phyloP scores from a whole-genome alignment of 768 basidiomycete genomes.

The Holtermanniella nyarrowii region DNA sequence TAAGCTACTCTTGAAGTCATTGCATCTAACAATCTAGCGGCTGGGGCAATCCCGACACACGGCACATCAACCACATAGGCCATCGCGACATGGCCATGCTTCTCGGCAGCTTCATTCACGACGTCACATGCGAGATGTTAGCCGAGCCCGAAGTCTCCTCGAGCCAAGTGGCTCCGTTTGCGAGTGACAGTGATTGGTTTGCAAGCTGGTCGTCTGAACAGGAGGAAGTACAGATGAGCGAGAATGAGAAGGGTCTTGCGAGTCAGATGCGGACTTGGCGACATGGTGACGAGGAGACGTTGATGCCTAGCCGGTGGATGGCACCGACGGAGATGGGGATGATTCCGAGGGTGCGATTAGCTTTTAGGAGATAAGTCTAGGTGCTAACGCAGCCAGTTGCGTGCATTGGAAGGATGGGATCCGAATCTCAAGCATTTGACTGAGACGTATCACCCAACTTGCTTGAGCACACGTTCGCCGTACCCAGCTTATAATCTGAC shows the following conservation, averaged over 20 bases:
- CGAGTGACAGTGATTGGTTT: neutral
- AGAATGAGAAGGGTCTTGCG: neutral
- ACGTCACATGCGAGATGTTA: slow-evolving; percentile 29
- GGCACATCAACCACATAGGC: slow-evolving; percentile 34
- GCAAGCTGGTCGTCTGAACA: neutral
- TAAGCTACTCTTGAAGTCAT: slow-evolving; percentile 6
- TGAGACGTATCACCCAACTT: slow-evolving; percentile 24
- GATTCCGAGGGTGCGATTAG: slow-evolving; percentile 13
- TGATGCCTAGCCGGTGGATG: slow-evolving; percentile 27
- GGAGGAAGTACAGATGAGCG: neutral
- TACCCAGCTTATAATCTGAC: slow-evolving; percentile 29
- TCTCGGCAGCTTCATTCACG: slow-evolving; percentile 26
- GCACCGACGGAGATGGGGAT: slow-evolving; percentile 20
- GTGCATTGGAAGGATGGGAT: slow-evolving; percentile 27
- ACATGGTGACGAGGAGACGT: neutral
- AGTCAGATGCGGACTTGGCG: neutral
- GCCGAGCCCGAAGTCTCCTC: slow-evolving; percentile 11
- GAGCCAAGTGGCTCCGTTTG: neutral
- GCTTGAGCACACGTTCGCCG: slow-evolving; percentile 18
- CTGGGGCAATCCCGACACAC: slow-evolving; percentile 37
- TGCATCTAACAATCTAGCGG: slow-evolving; percentile 11
- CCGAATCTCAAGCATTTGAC: slow-evolving; percentile 14
- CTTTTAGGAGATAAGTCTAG: neutral
- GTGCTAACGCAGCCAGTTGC: slow-evolving; percentile 1
- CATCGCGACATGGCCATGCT: slow-evolving; percentile 36